Conservation (phyloP, 495 filamentous ascomycete genomes). For the Haplographium delicatum region DNA sequence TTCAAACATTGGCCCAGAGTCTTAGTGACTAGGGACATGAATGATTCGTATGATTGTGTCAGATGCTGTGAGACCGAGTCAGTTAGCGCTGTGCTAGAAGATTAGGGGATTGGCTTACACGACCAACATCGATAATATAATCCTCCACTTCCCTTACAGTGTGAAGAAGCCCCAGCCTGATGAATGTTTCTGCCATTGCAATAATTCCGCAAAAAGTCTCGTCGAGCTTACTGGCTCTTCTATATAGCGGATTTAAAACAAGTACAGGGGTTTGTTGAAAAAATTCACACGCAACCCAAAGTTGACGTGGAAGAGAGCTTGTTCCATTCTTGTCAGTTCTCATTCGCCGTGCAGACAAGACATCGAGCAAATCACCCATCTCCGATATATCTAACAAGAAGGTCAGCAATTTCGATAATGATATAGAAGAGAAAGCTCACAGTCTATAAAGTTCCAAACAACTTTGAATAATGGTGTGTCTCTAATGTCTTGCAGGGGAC, state of each 20-base stretch:
- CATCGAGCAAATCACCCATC: slow-evolving; percentile 4
- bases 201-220: slow-evolving; percentile 5
- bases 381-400: slow-evolving; percentile 6
- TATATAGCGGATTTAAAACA: slow-evolving; percentile 1
- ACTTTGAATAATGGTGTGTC: slow-evolving; percentile 10
- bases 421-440: slow-evolving; percentile 5
- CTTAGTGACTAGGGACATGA: slow-evolving; percentile 1
- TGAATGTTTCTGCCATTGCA: slow-evolving; percentile 10
- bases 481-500: background rate
- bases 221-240: slow-evolving; percentile 2
- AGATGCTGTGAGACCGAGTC: background rate
- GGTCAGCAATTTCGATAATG: background rate
- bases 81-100: background rate
- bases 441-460: background rate
- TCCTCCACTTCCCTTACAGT: slow-evolving; percentile 14
- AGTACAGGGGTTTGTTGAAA: slow-evolving; percentile 2
- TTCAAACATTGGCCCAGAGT: slow-evolving; percentile 10
- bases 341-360: slow-evolving; percentile 7
- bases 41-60: background rate
- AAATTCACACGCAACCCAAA: slow-evolving; percentile 5
- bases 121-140: slow-evolving; percentile 14
- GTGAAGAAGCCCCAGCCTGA: slow-evolving; percentile 8
- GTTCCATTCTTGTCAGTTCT: slow-evolving; percentile 1
- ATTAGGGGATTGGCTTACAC: background rate
- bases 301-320: background rate